Evolutionary conservation across 2,329 filamentous ascomycete genomes (phyloP).

Genomic region (Trichoderma sp.): DNA sequence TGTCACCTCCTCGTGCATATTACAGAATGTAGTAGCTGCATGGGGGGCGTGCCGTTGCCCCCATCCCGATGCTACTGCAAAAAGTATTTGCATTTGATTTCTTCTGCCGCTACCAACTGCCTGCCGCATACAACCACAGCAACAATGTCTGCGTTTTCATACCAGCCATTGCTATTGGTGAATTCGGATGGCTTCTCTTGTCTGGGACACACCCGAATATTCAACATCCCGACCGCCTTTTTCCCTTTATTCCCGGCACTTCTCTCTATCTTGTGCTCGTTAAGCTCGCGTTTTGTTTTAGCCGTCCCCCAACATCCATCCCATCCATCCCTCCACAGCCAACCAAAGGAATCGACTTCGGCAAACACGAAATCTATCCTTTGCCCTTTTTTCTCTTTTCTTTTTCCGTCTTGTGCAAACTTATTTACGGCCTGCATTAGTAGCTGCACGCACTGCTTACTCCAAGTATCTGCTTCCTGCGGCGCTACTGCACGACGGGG

Average conservation of each 20-base stretch:
- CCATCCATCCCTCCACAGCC: neutral
- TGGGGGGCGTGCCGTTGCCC: neutral
- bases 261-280: neutral
- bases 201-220: neutral
- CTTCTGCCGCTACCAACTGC: neutral
- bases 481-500: constrained; percentile 10
- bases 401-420: neutral
- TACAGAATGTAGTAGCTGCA: neutral
- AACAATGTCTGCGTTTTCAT: neutral
- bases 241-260: neutral
- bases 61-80: neutral
- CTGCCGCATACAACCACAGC: neutral
- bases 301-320: neutral
- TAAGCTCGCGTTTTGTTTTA: neutral
- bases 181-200: neutral
- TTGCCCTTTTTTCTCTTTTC: neutral
- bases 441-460: constrained; percentile 13
- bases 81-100: neutral
- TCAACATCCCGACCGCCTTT: constrained; percentile 2
- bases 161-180: neutral
- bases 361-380: neutral
- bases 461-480: neutral
- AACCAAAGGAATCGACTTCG: neutral
- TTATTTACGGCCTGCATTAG: neutral
- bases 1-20: neutral